Evolutionary conservation across 2,329 filamentous ascomycete genomes (phyloP).

Genomic region (Nemania abortiva): DNA sequence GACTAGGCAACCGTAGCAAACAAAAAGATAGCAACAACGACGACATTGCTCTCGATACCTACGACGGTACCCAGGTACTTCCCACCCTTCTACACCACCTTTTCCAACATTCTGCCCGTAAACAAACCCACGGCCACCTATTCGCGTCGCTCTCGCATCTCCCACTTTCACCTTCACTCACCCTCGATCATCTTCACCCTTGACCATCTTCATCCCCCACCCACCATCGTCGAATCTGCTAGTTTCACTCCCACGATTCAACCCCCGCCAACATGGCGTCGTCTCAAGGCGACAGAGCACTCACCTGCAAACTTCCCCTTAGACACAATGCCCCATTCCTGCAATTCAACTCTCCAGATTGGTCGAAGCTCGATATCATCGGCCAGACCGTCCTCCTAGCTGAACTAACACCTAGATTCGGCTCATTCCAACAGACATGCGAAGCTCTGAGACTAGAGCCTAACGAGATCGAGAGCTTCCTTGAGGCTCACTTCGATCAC

Average conservation of each 20-base stretch:
- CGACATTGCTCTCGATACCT: conserved; percentile 7
- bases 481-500: conserved; percentile 17
- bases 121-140: neutral
- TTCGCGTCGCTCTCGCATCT: neutral
- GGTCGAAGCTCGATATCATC: conserved; percentile 33
- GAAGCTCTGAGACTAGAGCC: conserved; percentile 18
- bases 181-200: neutral
- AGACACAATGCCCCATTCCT: neutral
- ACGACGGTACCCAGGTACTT: conserved; percentile 2
- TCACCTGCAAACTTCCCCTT: conserved; percentile 22
- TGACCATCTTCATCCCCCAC: too few relatives aligned
- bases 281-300: conserved; percentile 15
- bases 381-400: conserved; percentile 29
- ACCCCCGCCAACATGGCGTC: conserved; percentile 17
- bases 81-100: neutral
- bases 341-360: conserved; percentile 14
- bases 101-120: neutral
- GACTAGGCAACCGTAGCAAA: conserved; percentile 8
- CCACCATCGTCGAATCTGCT: neutral
- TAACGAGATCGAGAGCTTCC: conserved; percentile 29
- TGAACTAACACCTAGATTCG: conserved; percentile 19
- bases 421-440: conserved; percentile 29
- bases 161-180: neutral
- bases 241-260: neutral
- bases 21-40: conserved; percentile 4